Conservation (phyloP, 1,284 basidiomycete genomes). For the Prillingera fragicola region DNA sequence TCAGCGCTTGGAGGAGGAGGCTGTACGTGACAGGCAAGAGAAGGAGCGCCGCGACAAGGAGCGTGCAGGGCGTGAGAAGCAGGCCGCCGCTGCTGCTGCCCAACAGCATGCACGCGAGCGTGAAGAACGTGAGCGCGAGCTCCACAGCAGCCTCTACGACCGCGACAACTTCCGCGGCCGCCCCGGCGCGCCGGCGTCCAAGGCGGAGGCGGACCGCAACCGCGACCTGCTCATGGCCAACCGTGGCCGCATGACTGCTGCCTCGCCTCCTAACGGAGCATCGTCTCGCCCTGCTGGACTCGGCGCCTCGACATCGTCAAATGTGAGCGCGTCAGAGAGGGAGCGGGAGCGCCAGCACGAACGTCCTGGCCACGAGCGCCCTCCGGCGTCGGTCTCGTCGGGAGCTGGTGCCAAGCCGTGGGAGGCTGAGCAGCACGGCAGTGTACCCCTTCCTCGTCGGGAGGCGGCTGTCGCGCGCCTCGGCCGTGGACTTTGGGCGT, state of each 20-base stretch:
- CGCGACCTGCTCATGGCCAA: constrained; percentile 33
- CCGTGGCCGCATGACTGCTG: constrained; percentile 25
- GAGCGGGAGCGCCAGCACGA: constrained; percentile 1
- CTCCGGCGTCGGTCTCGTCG: too few species aligned
- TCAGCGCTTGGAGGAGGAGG: constrained; percentile 37
- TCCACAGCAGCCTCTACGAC: neutral
- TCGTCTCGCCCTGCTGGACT: neutral
- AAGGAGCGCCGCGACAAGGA: constrained; percentile 31
- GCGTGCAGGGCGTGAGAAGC: constrained; percentile 3
- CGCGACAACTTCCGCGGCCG: constrained; percentile 1
- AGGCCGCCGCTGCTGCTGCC: neutral
- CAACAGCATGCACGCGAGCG: constrained; percentile 15
- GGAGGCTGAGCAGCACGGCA: constrained; percentile 7
- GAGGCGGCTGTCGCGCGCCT: constrained; percentile 21
- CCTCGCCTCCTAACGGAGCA: constrained; percentile 25
- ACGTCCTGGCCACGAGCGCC: constrained; percentile 1
- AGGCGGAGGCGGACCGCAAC: constrained; percentile 32
- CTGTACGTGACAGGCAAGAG: constrained; percentile 34
- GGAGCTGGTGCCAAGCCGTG: neutral
- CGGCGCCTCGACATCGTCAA: constrained; percentile 1
- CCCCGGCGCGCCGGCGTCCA: constrained; percentile 1
- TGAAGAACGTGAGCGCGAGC: constrained; percentile 11
- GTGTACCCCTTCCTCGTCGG: constrained; percentile 24
- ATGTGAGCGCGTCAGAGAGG: neutral
- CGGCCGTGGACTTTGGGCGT: constrained; percentile 35